Base-by-base conservation (phyloP, 2,329 filamentous ascomycete genomes). In the Sporothrix inflata region DNA sequence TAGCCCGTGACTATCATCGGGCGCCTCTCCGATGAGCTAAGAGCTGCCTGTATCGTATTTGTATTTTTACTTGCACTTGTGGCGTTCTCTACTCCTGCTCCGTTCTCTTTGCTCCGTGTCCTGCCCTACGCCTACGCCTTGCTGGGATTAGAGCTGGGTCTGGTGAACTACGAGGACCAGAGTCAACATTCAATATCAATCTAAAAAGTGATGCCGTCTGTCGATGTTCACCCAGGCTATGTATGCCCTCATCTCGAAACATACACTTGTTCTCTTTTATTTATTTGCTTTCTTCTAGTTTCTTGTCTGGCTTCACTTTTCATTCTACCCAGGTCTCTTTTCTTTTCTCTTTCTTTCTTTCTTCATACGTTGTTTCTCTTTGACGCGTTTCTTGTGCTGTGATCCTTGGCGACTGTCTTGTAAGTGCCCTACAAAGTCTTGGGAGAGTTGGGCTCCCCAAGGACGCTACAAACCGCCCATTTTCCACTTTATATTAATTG, bases 111-210 rank as follows among this genome's bases (percentile, higher is more conserved):
- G 57, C 57, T 63, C n/a, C 9, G 34, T 42, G 34, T 63, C 34
- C 34, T 63, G 57, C 57, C 57, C 57, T 24, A 63, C 57, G 57
- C 57, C 57, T 42, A n/a, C n/a, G n/a, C n/a, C n/a, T 63, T 34
- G n/a, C 38, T 14, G 34, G 57, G 57, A 24, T 42, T 63, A 42
- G 57, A 24, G 14, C 57, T 11, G 19, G 27, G 27, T 57, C 53
- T 57, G 24, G 27, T 57, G 27, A n/a, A 53, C 21, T 51, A 51
- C n/a, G 24, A 53, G 49, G 14, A 11, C 53, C 14, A 57, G 14
- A 19, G 27, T 34, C 27, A 19, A 57, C 21, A 30, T 55, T 30
- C 19, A 6, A 7, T 19, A 51, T 21, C 30, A 34, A 14, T 45
- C 11, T 45, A 2, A n/a, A 21, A n/a, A 53, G 21, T 24, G 49